These are phyloP conservation scores for Stephanodiscus minutulus DNA, from an alignment of 108 stramenopile genomes.

Conservation along the genomic window DNA sequence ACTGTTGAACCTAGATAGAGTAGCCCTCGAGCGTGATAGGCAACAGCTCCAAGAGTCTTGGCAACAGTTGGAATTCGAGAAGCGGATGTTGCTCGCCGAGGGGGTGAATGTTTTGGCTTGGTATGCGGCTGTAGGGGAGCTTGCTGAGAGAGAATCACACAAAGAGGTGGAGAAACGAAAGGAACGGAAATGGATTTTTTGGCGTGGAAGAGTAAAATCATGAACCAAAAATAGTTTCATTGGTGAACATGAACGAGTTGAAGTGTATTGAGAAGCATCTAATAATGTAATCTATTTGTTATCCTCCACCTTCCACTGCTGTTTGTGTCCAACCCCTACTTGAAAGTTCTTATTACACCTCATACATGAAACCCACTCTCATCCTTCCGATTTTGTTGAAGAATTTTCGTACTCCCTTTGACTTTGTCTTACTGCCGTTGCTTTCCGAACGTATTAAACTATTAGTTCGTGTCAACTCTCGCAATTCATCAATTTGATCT, in stretches of 20 bases:
- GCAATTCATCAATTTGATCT: not conserved
- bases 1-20: conserved; percentile 34
- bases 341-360: not conserved
- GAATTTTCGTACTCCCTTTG: conserved; percentile 2
- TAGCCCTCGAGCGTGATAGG: conserved; percentile 23
- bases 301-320: not conserved
- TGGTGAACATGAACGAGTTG: not conserved
- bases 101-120: conserved; percentile 38
- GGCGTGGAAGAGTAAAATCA: not conserved
- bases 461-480: not conserved
- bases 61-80: conserved; percentile 26
- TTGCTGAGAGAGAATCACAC: conserved; percentile 2
- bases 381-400: not conserved
- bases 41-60: conserved; percentile 15
- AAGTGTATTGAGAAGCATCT: not conserved
- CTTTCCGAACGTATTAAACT: not conserved
- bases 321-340: not conserved
- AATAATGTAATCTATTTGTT: not conserved
- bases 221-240: too few species aligned
- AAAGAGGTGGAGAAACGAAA: conserved; percentile 4
- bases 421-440: not conserved
- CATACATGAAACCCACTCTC: not conserved
- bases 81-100: conserved; percentile 32
- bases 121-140: conserved; percentile 22
- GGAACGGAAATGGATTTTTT: not conserved